These are phyloP conservation scores for Chaetomium tenue DNA, from an alignment of 495 filamentous ascomycete genomes.

Conservation along the genomic window DNA sequence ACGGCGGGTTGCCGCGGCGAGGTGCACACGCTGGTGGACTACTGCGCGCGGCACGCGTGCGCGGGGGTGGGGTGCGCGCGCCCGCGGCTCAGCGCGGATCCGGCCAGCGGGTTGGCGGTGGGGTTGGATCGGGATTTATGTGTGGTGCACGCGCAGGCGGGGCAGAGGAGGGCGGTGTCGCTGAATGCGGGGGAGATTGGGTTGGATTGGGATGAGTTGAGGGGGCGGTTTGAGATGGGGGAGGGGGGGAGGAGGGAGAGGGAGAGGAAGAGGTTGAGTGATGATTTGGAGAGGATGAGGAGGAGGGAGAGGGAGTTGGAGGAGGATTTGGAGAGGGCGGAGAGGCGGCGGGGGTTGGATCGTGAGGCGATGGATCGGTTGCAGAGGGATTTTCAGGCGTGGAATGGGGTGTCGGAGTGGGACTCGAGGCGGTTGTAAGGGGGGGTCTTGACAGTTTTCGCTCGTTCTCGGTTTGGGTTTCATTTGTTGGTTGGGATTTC, in stretches of 20 bases:
- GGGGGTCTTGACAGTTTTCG: too few relatives aligned
- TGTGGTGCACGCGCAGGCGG: constrained; percentile 1
- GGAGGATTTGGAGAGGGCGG: not conserved
- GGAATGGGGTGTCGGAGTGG: not conserved
- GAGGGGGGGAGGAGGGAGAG: constrained; percentile 5
- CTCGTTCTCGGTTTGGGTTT: not conserved
- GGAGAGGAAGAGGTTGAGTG: constrained; percentile 16
- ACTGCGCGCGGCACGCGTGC: constrained; percentile 24
- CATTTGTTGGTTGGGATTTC: not conserved
- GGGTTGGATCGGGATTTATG: constrained; percentile 14
- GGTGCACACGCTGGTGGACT: not conserved
- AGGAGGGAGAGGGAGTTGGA: constrained; percentile 16
- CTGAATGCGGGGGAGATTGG: not conserved
- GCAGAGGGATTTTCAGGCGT: constrained; percentile 12
- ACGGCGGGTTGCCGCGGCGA: constrained; percentile 4
- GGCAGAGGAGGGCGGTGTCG: constrained; percentile 10
- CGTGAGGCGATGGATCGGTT: constrained; percentile 13
- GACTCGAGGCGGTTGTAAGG: not conserved
- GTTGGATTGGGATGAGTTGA: constrained; percentile 10
- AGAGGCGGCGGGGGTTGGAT: constrained; percentile 11
- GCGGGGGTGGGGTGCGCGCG: constrained; percentile 7
- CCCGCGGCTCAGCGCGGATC: constrained; percentile 7
- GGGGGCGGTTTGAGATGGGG: constrained; percentile 2
- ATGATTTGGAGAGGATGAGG: constrained; percentile 21
- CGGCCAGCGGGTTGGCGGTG: not conserved